These are phyloP conservation scores for Ascochyta clinopodiicola DNA, from an alignment of 2,329 filamentous ascomycete genomes.

Conservation along the genomic window DNA sequence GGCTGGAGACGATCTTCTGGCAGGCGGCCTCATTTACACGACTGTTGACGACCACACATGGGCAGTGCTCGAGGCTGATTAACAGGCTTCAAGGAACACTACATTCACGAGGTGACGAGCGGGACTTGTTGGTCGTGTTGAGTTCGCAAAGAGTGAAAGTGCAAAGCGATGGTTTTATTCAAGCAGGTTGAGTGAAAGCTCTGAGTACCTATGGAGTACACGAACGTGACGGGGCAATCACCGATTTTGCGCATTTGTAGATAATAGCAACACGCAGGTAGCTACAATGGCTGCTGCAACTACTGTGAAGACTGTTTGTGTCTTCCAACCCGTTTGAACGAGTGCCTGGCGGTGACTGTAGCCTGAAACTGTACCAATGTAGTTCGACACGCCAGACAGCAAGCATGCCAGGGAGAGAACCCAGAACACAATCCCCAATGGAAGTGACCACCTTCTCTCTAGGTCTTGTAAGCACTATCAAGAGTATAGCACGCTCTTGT, in stretches of 20 bases:
- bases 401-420: constrained; percentile 78
- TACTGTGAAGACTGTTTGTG: constrained; percentile 71
- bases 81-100: constrained; percentile 2
- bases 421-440: constrained; percentile 91
- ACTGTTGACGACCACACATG: constrained; percentile 94
- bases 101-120: neutral
- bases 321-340: constrained; percentile 93
- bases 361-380: constrained; percentile 80
- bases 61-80: constrained; percentile 74
- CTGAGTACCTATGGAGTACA: constrained; percentile 9
- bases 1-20: constrained; percentile 81
- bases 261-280: constrained; percentile 51
- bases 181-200: neutral
- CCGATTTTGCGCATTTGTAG: constrained; percentile 44
- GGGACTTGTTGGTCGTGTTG: neutral
- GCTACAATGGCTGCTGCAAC: constrained; percentile 51
- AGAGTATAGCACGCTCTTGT: neutral
- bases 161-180: neutral
- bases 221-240: constrained; percentile 14
- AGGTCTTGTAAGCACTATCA: constrained; percentile 42
- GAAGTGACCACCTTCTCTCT: constrained; percentile 79
- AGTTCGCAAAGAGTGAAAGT: neutral
- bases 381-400: constrained; percentile 80
- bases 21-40: constrained; percentile 79
- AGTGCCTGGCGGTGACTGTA: constrained; percentile 81